Evolutionary conservation across 1,139 yeast genomes (phyloP).

Genomic region (Geotrichum restrictum): DNA sequence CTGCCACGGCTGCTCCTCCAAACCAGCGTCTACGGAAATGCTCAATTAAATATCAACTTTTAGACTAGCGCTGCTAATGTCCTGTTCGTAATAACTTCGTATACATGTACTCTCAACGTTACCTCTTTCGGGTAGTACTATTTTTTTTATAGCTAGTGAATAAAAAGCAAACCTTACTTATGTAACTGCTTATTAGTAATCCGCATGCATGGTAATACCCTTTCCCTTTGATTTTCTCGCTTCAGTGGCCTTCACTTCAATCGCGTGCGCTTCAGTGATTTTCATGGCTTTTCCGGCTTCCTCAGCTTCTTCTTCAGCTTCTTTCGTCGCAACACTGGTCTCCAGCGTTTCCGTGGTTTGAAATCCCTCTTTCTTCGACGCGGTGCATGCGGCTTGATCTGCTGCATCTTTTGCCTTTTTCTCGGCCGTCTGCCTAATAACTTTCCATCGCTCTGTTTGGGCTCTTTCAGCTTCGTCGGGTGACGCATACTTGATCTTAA

Average conservation of each 20-base stretch:
- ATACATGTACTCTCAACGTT: not conserved
- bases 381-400: too few species aligned
- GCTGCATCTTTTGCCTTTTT: too few species aligned
- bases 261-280: too few species aligned
- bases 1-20: conserved; percentile 1
- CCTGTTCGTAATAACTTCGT: not conserved
- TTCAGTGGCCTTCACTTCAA: too few species aligned
- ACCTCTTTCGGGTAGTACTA: not conserved
- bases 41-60: conserved; percentile 1
- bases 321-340: not conserved
- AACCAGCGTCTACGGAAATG: not conserved
- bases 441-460: not conserved
- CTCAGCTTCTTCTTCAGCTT: not conserved
- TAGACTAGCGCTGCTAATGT: not conserved
- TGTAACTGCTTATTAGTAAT: not conserved
- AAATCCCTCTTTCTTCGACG: not conserved
- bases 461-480: conserved; percentile 6
- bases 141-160: not conserved
- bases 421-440: not conserved
- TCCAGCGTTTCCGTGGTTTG: not conserved
- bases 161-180: conserved; percentile 2
- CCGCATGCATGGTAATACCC: too few species aligned
- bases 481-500: conserved; percentile 9
- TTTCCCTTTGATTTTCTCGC: too few species aligned
- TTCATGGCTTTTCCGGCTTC: not conserved